Evolutionary conservation across 352 stramenopile genomes (phyloP), one percentile per base, ranked within the genome.

Genomic region (Globisporangium apiculatum): DNA sequence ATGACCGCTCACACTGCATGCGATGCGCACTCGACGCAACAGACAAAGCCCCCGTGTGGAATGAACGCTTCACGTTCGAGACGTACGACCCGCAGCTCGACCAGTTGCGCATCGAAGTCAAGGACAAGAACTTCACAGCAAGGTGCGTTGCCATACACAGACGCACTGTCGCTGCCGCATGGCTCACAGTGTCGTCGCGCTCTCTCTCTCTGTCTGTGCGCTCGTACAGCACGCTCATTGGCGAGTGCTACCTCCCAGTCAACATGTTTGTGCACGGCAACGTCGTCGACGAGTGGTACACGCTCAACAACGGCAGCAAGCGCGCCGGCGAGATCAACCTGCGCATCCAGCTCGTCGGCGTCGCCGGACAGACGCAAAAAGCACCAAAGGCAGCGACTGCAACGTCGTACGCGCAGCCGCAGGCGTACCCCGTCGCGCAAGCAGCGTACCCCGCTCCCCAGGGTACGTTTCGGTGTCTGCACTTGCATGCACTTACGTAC

Each of bases 81-180:
- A 74, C 87, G n/a, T 69, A 76, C 51, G 79, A 91, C 58, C 68
- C 79, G 48, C 78, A 94, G 61, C 62, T 87, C 47, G 81, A 90
- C 55, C 76, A 91, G 65, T 62, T 94, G 56, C 60, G 76, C 48
- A 69, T 94, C 45, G 65, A 90, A 55, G 79, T 94, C 60, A 89
- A 90, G 66, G 82, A 94, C 75, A 89, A 89, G 65, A 94, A 90
- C 62, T 89, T 90, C 52, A 89, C 79, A 15, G 67, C 76, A 14
- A 79, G 68, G 72, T 78, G 58, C 17, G 49, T 9, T 46, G 4
- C 11, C 41, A 46, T 46, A 5, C 15, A 15, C 5, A 46, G 41
- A 0, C 10, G 0, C 4, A 12, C 41, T 46, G 1, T 0, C 47
- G 7, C 8, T 14, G 10, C 7, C 18, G 14, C 11, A n/a, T 12